Evolutionary conservation across 2,329 filamentous ascomycete species (phyloP), one percentile per base, ranked within the genome.

Genomic region (Arachnomyces sp.): DNA sequence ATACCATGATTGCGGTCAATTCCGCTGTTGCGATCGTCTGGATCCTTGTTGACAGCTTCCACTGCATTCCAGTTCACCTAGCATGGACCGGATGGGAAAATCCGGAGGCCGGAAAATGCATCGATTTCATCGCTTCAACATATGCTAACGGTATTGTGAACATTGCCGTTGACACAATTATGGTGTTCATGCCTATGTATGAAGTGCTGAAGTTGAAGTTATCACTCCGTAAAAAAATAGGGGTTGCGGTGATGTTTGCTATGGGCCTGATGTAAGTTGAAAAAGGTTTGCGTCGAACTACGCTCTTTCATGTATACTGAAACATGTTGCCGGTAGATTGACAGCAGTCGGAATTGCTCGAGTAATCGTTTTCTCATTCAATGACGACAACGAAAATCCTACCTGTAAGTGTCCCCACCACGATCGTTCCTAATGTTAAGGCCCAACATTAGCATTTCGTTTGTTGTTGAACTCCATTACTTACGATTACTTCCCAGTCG

Each of bases 111-210:
- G 49, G 48, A 1, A 44, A 28, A 28, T 53, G 49, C 28, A 47
- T 53, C 25, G 17, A 53, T 21, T 53, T 53, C 14, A 49, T 42
- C 13, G 42, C 40, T 2, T 46, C 46, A 3, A 45, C 46, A 0
- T 43, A 51, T 18, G 44, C 36, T 1, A 50, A 53, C 21, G 45
- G 40, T 1, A 40, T 49, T 8, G 49, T 52, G 31, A 53, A 53
- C 18, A 52, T 53, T 17, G 36, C 38, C 5, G 48, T 51, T 7
- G 51, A 53, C 17, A 32, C 41, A 2, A 21, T 48, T 28, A 53
- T 53, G 39, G 48, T 53, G 8, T n/a, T 42, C n/a, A 42, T 50
- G 38, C 51, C 51, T 6, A 31, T 53, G 7, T 53, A 51, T 25
- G 49, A 53, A 17, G 47, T 53, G 5, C 6, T 38, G 8, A 51